A percentile compares a stretch with the other conserved stretches of the same genome.
Evolutionary conservation across 2,329 filamentous ascomycete species (phyloP).

Genomic region (Colletotrichum sp.): DNA sequence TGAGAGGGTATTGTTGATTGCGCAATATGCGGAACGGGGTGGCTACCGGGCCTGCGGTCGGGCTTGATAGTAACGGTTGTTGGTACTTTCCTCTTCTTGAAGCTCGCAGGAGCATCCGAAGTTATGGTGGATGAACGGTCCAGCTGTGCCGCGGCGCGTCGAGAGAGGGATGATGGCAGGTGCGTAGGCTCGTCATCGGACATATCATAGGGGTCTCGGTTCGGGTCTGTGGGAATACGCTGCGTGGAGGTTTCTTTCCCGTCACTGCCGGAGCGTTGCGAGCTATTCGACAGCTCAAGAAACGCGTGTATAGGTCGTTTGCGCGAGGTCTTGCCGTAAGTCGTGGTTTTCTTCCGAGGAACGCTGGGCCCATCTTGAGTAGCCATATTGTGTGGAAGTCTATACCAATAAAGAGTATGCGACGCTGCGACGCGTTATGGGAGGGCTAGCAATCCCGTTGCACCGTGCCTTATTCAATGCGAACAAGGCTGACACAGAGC

Average conservation of each 20-base stretch:
- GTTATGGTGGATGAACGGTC: neutral
- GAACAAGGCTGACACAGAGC: slow-evolving; percentile 31
- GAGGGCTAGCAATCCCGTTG: neutral
- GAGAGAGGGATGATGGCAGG: neutral
- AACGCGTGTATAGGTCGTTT: slow-evolving; percentile 20
- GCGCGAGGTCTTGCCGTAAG: slow-evolving; percentile 22
- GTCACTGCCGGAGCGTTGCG: neutral
- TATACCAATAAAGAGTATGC: neutral
- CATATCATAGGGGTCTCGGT: slow-evolving; percentile 5
- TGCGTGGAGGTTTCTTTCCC: neutral
- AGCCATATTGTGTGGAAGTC: slow-evolving; percentile 3
- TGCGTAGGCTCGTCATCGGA: neutral
- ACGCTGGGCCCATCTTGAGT: slow-evolving; percentile 13
- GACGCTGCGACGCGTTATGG: neutral
- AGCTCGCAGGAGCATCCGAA: neutral
- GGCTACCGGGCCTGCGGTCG: neutral
- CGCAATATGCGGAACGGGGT: neutral
- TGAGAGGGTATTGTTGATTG: neutral
- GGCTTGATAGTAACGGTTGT: neutral
- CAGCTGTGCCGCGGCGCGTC: neutral
- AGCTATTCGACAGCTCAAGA: slow-evolving; percentile 6
- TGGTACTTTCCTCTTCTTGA: slow-evolving; percentile 10
- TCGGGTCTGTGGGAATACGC: neutral
- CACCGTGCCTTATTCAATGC: neutral
- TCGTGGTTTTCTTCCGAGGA: slow-evolving; percentile 18